A percentile compares a stretch with the other conserved stretches of the same genome.
phyloP scores from a whole-genome alignment of 2,329 filamentous ascomycete species.

The Zymoseptoria passerinii region DNA sequence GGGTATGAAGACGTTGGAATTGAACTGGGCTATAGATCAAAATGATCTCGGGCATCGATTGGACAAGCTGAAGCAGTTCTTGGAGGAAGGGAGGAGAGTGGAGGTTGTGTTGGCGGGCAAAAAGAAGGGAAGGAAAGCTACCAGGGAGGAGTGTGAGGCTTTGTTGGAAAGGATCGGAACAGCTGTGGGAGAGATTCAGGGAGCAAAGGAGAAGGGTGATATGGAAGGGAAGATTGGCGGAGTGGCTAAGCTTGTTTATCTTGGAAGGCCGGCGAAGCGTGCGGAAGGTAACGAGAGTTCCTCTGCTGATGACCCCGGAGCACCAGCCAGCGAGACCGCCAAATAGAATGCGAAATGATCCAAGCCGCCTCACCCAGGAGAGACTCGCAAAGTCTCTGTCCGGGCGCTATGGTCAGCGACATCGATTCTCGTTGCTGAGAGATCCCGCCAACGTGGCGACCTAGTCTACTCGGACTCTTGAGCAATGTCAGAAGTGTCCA shows the following conservation, averaged over 20 bases:
- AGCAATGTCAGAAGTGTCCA: not conserved
- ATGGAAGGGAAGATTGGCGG: conserved; percentile 41
- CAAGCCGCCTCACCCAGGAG: too few relatives aligned
- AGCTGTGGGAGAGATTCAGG: conserved; percentile 35
- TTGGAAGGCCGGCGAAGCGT: conserved; percentile 28
- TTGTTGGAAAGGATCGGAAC: conserved; percentile 47
- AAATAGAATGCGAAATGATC: not conserved
- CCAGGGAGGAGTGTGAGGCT: conserved; percentile 50
- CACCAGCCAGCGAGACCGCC: not conserved
- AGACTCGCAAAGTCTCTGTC: not conserved
- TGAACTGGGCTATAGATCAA: conserved; percentile 77
- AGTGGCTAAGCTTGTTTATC: conserved; percentile 39
- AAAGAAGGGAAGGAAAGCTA: conserved; percentile 53
- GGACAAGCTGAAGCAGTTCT: conserved; percentile 57
- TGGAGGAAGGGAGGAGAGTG: conserved; percentile 66
- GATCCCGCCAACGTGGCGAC: not conserved
- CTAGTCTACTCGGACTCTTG: not conserved
- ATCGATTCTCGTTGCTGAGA: not conserved
- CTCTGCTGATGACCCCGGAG: not conserved
- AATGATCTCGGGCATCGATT: conserved; percentile 69
- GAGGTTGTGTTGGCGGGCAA: conserved; percentile 64
- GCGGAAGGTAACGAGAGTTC: not conserved
- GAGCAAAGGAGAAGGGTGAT: conserved; percentile 40
- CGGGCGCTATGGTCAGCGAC: too few relatives aligned
- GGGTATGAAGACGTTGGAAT: conserved; percentile 66